A percentile compares a stretch with the other conserved stretches of the same genome.
Evolutionary conservation across 345 rosid species (phyloP).

Genomic region (Angophora floribunda): DNA sequence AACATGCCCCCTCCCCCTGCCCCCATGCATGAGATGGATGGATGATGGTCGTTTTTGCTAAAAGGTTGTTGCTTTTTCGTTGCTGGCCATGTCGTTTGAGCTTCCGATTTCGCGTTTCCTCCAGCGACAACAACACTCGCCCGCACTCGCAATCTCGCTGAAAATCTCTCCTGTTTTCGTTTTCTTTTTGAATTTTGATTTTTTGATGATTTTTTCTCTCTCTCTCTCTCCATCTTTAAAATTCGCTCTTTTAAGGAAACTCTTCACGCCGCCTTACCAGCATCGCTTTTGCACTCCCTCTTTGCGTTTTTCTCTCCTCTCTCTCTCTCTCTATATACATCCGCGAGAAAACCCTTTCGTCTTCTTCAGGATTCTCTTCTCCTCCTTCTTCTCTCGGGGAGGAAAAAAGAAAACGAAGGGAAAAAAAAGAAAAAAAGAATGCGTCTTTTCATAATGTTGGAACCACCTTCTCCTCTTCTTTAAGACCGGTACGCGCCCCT

Average conservation of each 20-base stretch:
- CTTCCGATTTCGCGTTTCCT: not conserved
- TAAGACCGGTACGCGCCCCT: not conserved
- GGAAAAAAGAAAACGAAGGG: not conserved
- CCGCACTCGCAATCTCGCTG: not conserved
- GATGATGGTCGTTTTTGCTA: not conserved
- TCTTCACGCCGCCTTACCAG: slow-evolving; percentile 1
- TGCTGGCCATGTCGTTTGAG: not conserved
- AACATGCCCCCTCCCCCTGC: not conserved
- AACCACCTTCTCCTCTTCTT: not conserved
- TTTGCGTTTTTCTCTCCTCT: not conserved
- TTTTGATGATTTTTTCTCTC: too few relatives aligned
- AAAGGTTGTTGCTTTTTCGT: not conserved
- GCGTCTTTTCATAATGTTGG: not conserved
- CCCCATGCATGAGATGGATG: not conserved
- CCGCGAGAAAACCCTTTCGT: not conserved
- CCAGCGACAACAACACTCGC: not conserved
- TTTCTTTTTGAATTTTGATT: too few relatives aligned
- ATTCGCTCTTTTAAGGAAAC: not conserved
- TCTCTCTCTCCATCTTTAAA: not conserved
- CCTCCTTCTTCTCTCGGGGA: not conserved
- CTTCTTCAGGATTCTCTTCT: not conserved
- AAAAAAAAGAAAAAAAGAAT: not conserved
- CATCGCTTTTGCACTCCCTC: not conserved
- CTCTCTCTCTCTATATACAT: not conserved
- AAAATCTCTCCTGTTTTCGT: too few relatives aligned